Evolutionary conservation across 768 basidiomycete species (phyloP), one percentile per base, ranked within the genome.

Genomic region (Boletus insuetus): DNA sequence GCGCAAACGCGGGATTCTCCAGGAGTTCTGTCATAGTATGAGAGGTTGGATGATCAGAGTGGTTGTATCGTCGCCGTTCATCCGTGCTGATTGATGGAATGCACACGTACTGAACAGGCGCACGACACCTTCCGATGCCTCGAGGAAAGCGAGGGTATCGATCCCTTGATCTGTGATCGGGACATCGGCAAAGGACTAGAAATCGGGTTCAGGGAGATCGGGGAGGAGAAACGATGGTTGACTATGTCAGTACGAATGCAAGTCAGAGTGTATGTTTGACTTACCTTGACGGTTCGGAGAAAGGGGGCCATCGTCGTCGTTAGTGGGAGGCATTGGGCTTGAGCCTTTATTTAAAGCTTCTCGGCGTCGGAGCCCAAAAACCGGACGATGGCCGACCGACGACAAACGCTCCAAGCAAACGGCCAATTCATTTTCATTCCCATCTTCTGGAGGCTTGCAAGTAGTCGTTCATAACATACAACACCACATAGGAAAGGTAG

Each of bases 171-270:
- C 86, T 52, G 87, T 91, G 61, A 92, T 79, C 31, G 87, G 82
- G 39, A 98, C 96, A 72, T 95, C 88, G 62, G 86, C 85, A 70
- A 94, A 99, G n/a, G 92, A 95, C 96, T 98, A 12, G 46, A 34
- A 6, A 34, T 11, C 14, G 12, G 17, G 17, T 46, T 31, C 19
- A 41, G 34, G 46, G 7, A 35, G 22, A 41, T 46, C 12, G 5
- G 2, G 22, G 12, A 51, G 32, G 3, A 11, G 0, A 16, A 22
- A 2, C 3, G 12, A 29, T 35, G 29, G 24, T 50, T 5, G 55
- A 17, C 41, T 5, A 38, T 20, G 29, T 37, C 3, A 6, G 2
- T 0, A n/a, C 22, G 7, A 22, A 7, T 20, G 17, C 0, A 24
- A 22, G 6, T 5, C 26, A 1, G 4, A 22, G 6, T 1, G 24